Conservation (phyloP, 78 protist species). For the Protostelium mycophagum region DNA sequence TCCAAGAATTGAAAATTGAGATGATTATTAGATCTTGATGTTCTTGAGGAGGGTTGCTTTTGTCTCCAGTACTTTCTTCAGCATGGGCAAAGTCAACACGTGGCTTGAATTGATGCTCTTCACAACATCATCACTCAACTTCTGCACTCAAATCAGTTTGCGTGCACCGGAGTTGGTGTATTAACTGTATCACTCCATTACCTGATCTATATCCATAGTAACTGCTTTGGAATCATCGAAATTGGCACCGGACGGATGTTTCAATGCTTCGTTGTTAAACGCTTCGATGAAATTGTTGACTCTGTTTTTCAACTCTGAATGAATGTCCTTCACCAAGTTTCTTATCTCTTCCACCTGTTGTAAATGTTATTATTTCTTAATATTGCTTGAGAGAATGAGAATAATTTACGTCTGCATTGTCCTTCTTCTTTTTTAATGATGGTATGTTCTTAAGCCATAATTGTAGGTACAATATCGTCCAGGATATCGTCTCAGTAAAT, state of each 20-base stretch:
- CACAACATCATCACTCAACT: too few relatives aligned
- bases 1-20: too few relatives aligned
- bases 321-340: not conserved
- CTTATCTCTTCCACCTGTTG: not conserved
- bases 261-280: not conserved
- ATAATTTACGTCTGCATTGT: not conserved
- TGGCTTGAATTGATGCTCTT: too few relatives aligned
- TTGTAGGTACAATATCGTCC: not conserved
- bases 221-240: not conserved
- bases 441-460: not conserved
- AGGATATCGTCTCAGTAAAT: not conserved
- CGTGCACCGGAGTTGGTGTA: too few relatives aligned
- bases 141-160: too few relatives aligned
- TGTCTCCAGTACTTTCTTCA: too few relatives aligned
- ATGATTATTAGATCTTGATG: too few relatives aligned
- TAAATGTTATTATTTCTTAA: too few relatives aligned
- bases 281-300: not conserved
- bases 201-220: too few relatives aligned
- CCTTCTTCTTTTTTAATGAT: not conserved
- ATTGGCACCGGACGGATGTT: not conserved
- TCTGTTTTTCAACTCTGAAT: not conserved
- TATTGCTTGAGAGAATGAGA: not conserved
- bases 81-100: too few relatives aligned
- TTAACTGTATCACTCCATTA: too few relatives aligned
- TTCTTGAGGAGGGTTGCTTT: too few relatives aligned